Base-by-base conservation (phyloP, 805 yeast genomes). In the Hemisphaericaspora nanyangensis region DNA sequence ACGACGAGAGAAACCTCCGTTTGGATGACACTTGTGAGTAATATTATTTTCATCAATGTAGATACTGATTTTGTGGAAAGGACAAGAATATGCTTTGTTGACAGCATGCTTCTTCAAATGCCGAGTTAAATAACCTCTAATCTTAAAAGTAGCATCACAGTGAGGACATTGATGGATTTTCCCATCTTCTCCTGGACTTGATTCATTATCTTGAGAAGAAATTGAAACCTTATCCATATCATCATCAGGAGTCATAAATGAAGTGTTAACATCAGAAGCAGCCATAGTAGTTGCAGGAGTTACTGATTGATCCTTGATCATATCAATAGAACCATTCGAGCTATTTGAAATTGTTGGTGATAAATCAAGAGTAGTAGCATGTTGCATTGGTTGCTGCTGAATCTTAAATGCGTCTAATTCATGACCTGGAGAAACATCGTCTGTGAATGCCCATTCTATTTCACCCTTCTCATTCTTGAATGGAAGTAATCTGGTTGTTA, bases 1-100 rank as follows among this genome's bases (percentile, higher is more conserved):
- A 49, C 81, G 63, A 50, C 82, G 62, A 5, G 81, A 74, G 48
- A 77, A 77, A 4, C 79, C 79, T 6, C 82, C 82, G 17, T 70
- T 72, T 15, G 78, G 74, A 50, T 76, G 82, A 45, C 82, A 77
- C 44, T 68, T 65, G 37, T 65, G 72, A 16, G 68, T 61, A 39
- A 58, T 51, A 47, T 65, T 64, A 43, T 62, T 59, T 31, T 67
- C 70, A 44, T 65, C 71, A 39, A 61, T 56, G 48, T 58, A 63
- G 18, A 59, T 55, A 30, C 64, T 56, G 20, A 52, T 52, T 41
- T 60, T 52, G 53, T 68, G 76, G 60, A 69, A 77, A 2, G 82
- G 82, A 49, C 82, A 77, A 32, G 62, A 49, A 55, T 70, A 77
- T n/a, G 80, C 79, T 52, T 73, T 75, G 37, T 66, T 56, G 7